Percentiles rank a stretch among this genome's conserved stretches.
These are phyloP conservation scores for Malania oleifera DNA, from an alignment of 164 flowering plant genomes.

Conservation along the genomic window DNA sequence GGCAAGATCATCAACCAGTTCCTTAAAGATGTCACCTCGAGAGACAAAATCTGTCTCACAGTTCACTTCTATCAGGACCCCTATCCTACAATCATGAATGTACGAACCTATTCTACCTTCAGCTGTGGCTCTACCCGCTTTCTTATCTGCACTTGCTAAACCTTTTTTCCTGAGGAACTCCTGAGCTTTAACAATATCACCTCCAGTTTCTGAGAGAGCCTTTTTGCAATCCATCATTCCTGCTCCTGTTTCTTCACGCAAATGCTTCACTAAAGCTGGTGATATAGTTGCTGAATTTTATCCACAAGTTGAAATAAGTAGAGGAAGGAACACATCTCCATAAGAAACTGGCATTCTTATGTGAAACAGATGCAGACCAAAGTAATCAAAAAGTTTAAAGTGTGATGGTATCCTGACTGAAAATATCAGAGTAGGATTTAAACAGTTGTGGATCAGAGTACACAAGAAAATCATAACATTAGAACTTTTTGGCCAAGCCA, in stretches of 20 bases:
- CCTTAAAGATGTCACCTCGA: conserved; percentile 93
- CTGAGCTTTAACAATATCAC: conserved; percentile 84
- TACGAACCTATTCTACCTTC: conserved; percentile 97
- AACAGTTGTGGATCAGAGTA: too few relatives aligned
- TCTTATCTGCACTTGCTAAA: conserved; percentile 95
- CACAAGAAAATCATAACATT: too few relatives aligned
- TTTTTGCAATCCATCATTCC: conserved; percentile 99
- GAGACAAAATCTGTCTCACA: conserved; percentile 99
- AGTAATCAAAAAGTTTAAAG: background rate
- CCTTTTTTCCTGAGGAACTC: conserved; percentile 97
- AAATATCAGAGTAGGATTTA: too few relatives aligned
- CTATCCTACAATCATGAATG: conserved; percentile 88
- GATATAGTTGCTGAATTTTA: conserved; percentile 51
- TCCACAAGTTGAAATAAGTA: conserved; percentile 1
- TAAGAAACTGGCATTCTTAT: background rate
- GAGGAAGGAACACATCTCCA: background rate
- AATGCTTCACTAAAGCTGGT: conserved; percentile 89
- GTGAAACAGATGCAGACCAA: background rate
- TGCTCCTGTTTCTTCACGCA: conserved; percentile 96
- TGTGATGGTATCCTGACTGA: too few relatives aligned
- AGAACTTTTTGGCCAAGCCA: too few relatives aligned
- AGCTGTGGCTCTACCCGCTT: conserved; percentile 84
- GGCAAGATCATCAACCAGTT: conserved; percentile 94
- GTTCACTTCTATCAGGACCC: conserved; percentile 89
- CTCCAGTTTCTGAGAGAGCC: conserved; percentile 83